Percentiles rank a stretch among this genome's conserved stretches.
Evolutionary conservation across 73 alveolate species (phyloP).

Genomic region (Paramecium caudatum): DNA sequence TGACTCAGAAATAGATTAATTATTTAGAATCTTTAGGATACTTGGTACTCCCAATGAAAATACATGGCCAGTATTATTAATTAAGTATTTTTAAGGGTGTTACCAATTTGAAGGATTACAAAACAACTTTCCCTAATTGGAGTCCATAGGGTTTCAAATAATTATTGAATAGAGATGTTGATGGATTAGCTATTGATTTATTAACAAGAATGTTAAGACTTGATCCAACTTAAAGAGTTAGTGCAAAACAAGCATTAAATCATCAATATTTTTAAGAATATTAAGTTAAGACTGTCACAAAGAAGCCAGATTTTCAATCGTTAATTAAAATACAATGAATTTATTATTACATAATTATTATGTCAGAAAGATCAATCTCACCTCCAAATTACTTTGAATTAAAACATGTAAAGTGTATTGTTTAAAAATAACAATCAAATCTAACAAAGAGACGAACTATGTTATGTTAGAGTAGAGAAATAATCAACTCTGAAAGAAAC

Average conservation of each 20-base stretch:
- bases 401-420: conserved; percentile 15
- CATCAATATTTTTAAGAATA: conserved; percentile 70
- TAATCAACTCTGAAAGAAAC: background rate
- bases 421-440: background rate
- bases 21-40: conserved; percentile 86
- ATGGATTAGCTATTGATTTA: conserved; percentile 68
- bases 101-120: conserved; percentile 82
- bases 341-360: background rate
- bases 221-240: conserved; percentile 68
- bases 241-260: conserved; percentile 58
- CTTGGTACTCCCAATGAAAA: conserved; percentile 96
- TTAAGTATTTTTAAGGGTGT: conserved; percentile 84
- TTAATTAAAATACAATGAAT: conserved; percentile 62
- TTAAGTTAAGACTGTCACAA: background rate
- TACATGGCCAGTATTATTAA: conserved; percentile 83
- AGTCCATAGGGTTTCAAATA: conserved; percentile 65
- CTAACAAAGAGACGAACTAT: conserved; percentile 16
- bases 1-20: conserved; percentile 90
- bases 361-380: conserved; percentile 44
- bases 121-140: conserved; percentile 87
- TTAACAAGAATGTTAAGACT: conserved; percentile 56
- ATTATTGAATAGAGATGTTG: conserved; percentile 55
- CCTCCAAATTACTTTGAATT: conserved; percentile 17
- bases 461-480: background rate
- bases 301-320: conserved; percentile 29